Evolutionary conservation across 2,329 filamentous ascomycete species (phyloP).

Genomic region (Paramyrothecium sp.): DNA sequence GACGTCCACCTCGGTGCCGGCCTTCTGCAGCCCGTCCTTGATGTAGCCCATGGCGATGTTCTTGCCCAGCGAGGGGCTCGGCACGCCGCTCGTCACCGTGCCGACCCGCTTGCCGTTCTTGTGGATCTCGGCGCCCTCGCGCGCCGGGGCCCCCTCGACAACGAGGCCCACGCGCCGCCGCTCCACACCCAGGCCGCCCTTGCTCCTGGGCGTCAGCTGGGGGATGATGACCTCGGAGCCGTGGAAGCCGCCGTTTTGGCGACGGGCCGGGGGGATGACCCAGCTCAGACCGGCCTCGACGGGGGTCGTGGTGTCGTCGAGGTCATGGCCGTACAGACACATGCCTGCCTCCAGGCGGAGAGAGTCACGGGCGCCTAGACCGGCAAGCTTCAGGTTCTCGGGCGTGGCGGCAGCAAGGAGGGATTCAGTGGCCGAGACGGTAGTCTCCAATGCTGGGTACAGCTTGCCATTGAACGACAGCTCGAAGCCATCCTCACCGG

Average conservation of each 20-base stretch:
- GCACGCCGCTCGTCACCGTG: conserved; percentile 82
- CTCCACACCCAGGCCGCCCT: conserved; percentile 67
- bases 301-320: conserved; percentile 71
- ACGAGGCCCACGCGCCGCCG: conserved; percentile 78
- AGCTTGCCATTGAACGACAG: conserved; percentile 67
- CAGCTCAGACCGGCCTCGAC: conserved; percentile 62
- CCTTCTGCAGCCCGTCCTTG: conserved; percentile 77
- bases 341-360: conserved; percentile 94
- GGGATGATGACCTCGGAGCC: conserved; percentile 75
- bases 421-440: conserved; percentile 60
- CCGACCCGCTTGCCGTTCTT: conserved; percentile 68
- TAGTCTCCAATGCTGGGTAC: conserved; percentile 34
- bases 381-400: conserved; percentile 71
- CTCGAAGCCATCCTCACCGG: conserved; percentile 97
- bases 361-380: conserved; percentile 87
- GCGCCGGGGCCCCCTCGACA: conserved; percentile 81
- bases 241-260: conserved; percentile 71
- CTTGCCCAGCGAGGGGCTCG: conserved; percentile 79
- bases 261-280: conserved; percentile 81
- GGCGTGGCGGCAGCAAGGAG: conserved; percentile 65
- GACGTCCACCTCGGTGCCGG: conserved; percentile 77
- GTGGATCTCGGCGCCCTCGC: conserved; percentile 83
- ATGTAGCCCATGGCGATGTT: conserved; percentile 98
- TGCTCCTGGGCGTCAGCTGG: conserved; percentile 72
- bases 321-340: conserved; percentile 99